Evolutionary conservation across 2,329 filamentous ascomycete genomes (phyloP).

Genomic region (Microdochium bolleyi): DNA sequence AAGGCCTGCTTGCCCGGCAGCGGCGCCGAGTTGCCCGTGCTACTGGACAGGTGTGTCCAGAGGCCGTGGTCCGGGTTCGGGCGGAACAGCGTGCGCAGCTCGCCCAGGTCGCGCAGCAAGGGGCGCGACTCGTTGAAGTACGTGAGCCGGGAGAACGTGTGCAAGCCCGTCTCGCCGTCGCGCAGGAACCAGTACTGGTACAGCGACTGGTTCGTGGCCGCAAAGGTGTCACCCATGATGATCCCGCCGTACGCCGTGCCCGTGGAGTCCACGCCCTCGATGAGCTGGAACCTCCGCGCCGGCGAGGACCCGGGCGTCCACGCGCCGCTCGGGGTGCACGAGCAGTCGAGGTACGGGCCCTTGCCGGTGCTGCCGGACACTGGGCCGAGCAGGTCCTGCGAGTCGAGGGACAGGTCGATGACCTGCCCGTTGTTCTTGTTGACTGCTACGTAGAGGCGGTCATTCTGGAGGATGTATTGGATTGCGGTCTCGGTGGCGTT

Average conservation of each 20-base stretch:
- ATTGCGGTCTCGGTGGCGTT: constrained; percentile 22
- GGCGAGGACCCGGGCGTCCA: background rate
- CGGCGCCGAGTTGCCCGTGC: constrained; percentile 45
- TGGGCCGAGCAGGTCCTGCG: constrained; percentile 41
- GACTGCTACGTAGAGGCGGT: constrained; percentile 25
- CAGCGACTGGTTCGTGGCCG: constrained; percentile 47
- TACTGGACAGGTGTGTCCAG: constrained; percentile 54
- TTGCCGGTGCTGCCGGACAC: constrained; percentile 30
- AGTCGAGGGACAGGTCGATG: constrained; percentile 23
- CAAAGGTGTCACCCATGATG: constrained; percentile 50
- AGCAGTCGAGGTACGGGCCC: constrained; percentile 55
- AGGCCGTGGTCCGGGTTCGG: constrained; percentile 40
- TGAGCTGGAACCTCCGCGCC: constrained; percentile 39
- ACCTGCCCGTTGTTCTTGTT: constrained; percentile 25
- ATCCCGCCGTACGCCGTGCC: constrained; percentile 49
- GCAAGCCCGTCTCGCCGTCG: constrained; percentile 54
- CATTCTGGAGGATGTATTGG: constrained; percentile 23
- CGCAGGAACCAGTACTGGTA: constrained; percentile 59
- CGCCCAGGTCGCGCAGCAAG: constrained; percentile 48
- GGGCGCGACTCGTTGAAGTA: constrained; percentile 50
- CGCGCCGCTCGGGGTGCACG: constrained; percentile 46
- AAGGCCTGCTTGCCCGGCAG: constrained; percentile 34
- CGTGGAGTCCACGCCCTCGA: constrained; percentile 39
- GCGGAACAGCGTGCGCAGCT: constrained; percentile 53
- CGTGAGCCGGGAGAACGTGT: constrained; percentile 49